Evolutionary conservation across 169 alveolate genomes (phyloP).

Genomic region (Plasmodium gallinaceum): DNA sequence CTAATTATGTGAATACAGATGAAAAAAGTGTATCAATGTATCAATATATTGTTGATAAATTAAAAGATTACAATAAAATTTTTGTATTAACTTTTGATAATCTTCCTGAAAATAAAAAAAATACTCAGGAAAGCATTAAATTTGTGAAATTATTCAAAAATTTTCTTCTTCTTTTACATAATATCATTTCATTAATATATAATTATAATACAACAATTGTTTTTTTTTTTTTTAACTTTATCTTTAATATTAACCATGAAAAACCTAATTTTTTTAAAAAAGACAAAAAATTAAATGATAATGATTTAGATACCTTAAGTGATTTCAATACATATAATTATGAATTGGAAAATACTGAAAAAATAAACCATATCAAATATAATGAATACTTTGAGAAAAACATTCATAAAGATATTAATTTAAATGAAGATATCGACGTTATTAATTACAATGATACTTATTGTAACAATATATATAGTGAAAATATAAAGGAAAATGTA

Average conservation of each 20-base stretch:
- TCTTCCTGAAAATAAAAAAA: not conserved
- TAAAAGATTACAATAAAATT: slow-evolving; percentile 37
- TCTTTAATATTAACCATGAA: slow-evolving; percentile 49
- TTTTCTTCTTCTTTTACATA: slow-evolving; percentile 52
- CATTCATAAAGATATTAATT: not conserved
- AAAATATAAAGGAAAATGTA: not conserved
- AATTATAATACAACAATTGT: slow-evolving; percentile 56
- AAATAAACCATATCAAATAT: not conserved
- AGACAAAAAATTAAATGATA: not conserved
- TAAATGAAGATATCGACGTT: not conserved
- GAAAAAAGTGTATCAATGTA: slow-evolving; percentile 25
- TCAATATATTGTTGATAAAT: slow-evolving; percentile 45
- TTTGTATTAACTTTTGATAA: slow-evolving; percentile 21
- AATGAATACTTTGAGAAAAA: not conserved
- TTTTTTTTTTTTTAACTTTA: slow-evolving; percentile 54
- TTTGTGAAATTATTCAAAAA: slow-evolving; percentile 46
- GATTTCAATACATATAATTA: not conserved
- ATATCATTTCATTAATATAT: slow-evolving; percentile 59
- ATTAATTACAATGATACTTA: not conserved
- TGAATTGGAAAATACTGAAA: not conserved
- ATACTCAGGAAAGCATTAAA: slow-evolving; percentile 2
- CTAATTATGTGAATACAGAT: slow-evolving; percentile 12
- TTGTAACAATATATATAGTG: not conserved
- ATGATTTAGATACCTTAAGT: not conserved
- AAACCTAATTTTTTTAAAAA: slow-evolving; percentile 1